A percentile compares a stretch with the other conserved stretches of the same genome.
Evolutionary conservation across 1,284 basidiomycete species (phyloP).

Genomic region (Exobasidium rhododendri): DNA sequence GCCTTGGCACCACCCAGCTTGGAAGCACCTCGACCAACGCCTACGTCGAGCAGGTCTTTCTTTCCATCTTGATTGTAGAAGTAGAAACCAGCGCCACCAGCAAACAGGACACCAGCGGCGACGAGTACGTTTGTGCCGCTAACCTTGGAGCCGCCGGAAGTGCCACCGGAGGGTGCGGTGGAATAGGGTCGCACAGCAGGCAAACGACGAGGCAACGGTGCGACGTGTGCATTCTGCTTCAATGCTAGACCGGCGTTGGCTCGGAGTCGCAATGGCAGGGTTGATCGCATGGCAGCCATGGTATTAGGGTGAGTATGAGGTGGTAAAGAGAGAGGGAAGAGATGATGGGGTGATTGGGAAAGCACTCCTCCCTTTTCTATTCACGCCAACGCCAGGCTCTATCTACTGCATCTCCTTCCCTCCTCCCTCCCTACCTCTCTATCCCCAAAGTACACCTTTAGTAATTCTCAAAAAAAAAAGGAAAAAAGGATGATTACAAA

Average conservation of each 20-base stretch:
- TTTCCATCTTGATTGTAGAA: slow-evolving; percentile 16
- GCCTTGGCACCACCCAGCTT: slow-evolving; percentile 13
- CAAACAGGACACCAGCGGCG: slow-evolving; percentile 6
- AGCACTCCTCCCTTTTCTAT: background rate
- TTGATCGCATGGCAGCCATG: slow-evolving; percentile 1
- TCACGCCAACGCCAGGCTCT: background rate
- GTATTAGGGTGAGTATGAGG: background rate
- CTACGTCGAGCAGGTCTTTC: slow-evolving; percentile 15
- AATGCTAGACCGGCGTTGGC: background rate
- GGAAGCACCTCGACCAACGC: background rate
- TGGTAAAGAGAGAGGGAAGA: background rate
- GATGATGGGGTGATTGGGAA: background rate
- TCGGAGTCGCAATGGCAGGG: slow-evolving; percentile 3
- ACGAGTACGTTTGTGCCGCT: slow-evolving; percentile 7
- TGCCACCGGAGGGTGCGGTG: slow-evolving; percentile 12
- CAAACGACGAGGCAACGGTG: slow-evolving; percentile 6
- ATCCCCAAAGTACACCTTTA: too few species aligned
- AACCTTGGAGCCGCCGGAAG: slow-evolving; percentile 8
- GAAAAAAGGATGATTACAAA: too few species aligned
- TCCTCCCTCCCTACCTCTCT: too few species aligned
- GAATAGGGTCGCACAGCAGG: background rate
- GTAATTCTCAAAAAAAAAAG: too few species aligned
- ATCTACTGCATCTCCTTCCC: background rate
- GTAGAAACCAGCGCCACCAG: slow-evolving; percentile 13
- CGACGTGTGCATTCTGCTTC: background rate